A percentile compares a stretch with the other conserved stretches of the same genome.
Evolutionary conservation across 352 stramenopile genomes (phyloP).

Genomic region (Sclerospora graminicola): DNA sequence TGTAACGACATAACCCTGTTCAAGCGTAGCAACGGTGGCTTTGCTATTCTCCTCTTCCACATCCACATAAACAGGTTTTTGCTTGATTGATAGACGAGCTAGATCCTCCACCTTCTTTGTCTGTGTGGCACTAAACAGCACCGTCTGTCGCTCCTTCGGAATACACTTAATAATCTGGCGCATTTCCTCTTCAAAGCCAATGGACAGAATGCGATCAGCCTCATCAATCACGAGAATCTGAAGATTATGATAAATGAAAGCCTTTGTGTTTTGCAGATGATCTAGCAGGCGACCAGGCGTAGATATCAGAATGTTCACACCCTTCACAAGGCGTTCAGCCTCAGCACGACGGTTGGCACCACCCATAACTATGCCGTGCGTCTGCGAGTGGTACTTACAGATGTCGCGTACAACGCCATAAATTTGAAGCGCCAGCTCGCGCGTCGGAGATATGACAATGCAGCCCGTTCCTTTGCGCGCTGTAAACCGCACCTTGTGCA

Average conservation of each 20-base stretch:
- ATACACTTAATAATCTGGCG: conserved; percentile 97
- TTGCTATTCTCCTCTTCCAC: conserved; percentile 88
- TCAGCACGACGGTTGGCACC: conserved; percentile 95
- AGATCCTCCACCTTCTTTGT: conserved; percentile 98
- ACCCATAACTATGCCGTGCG: conserved; percentile 96
- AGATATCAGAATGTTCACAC: conserved; percentile 96
- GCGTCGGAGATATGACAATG: conserved; percentile 96
- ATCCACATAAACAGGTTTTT: conserved; percentile 96
- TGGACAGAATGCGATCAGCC: conserved; percentile 97
- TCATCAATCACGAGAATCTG: conserved; percentile 98
- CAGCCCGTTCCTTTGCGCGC: conserved; percentile 94
- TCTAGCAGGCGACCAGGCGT: conserved; percentile 97
- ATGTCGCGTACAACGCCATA: conserved; percentile 97
- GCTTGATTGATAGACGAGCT: conserved; percentile 87
- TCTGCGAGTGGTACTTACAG: conserved; percentile 91
- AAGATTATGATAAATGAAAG: conserved; percentile 94
- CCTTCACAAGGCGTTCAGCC: conserved; percentile 89
- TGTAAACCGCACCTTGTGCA: conserved; percentile 95
- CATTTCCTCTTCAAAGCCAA: conserved; percentile 99
- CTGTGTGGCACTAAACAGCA: conserved; percentile 98
- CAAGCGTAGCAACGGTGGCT: conserved; percentile 89
- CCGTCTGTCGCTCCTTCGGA: conserved; percentile 96
- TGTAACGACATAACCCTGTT: conserved; percentile 98
- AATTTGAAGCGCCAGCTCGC: conserved; percentile 98
- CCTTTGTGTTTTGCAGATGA: conserved; percentile 97